These are phyloP conservation scores for Geotrichum klebahnii DNA, from an alignment of 1,139 yeast species.

Conservation along the genomic window DNA sequence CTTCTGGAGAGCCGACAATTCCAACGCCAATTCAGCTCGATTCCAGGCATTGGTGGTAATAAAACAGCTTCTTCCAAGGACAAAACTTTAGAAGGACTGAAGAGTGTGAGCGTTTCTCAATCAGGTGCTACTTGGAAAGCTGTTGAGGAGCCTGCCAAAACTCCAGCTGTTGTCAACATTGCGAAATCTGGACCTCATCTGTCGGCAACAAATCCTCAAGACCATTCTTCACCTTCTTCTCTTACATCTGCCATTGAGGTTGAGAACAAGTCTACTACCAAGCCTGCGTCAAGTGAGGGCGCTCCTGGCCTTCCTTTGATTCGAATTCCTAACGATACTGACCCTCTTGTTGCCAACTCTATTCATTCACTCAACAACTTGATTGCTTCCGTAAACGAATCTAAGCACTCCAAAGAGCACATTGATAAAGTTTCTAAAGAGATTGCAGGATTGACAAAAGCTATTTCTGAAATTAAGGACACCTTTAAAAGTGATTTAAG, in stretches of 20 bases:
- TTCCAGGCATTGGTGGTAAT: background rate
- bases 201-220: conserved; percentile 6
- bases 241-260: conserved; percentile 6
- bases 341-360: conserved; percentile 48
- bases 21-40: conserved; percentile 31
- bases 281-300: conserved; percentile 4
- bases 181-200: conserved; percentile 21
- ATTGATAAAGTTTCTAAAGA: conserved; percentile 32
- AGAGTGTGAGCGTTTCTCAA: background rate
- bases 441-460: conserved; percentile 32
- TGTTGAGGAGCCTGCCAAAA: conserved; percentile 3
- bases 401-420: conserved; percentile 35
- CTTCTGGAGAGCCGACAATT: conserved; percentile 46
- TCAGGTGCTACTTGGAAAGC: conserved; percentile 25
- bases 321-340: conserved; percentile 37
- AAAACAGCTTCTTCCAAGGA: background rate
- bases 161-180: conserved; percentile 15
- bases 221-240: background rate
- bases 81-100: background rate
- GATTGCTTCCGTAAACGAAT: conserved; percentile 49
- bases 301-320: conserved; percentile 30
- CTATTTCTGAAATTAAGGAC: conserved; percentile 30
- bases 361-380: conserved; percentile 52
- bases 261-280: background rate
- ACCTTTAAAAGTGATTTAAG: conserved; percentile 30